Conservation (phyloP, 2,329 filamentous ascomycete species). For the Talaromyces pinophilus region DNA sequence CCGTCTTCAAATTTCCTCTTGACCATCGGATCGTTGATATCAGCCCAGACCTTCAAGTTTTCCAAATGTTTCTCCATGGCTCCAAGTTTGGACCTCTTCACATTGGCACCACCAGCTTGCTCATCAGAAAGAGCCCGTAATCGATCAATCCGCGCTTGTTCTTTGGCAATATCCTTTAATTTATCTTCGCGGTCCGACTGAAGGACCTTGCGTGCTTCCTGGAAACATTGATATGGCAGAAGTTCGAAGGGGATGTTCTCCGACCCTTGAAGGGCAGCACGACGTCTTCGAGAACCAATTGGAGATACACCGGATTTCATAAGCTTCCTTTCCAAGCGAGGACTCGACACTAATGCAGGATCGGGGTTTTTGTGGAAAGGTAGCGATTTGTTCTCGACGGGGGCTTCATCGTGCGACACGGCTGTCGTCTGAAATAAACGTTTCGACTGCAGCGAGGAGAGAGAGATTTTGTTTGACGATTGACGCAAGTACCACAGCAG, state of each 20-base stretch:
- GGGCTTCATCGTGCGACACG: slow-evolving; percentile 46
- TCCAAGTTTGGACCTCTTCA: slow-evolving; percentile 66
- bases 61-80: slow-evolving; percentile 74
- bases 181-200: slow-evolving; percentile 79
- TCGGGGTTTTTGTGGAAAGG: slow-evolving; percentile 53
- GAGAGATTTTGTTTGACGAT: slow-evolving; percentile 36
- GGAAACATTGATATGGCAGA: slow-evolving; percentile 95
- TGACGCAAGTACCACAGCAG: slow-evolving; percentile 46
- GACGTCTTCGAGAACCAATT: slow-evolving; percentile 80
- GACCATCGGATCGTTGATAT: slow-evolving; percentile 91
- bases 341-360: slow-evolving; percentile 67
- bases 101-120: slow-evolving; percentile 62
- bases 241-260: slow-evolving; percentile 82
- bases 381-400: slow-evolving; percentile 46
- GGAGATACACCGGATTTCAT: slow-evolving; percentile 69
- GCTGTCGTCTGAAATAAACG: slow-evolving; percentile 55
- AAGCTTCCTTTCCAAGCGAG: slow-evolving; percentile 66
- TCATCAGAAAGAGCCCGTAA: slow-evolving; percentile 62
- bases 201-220: slow-evolving; percentile 86
- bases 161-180: slow-evolving; percentile 67
- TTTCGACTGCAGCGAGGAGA: slow-evolving; percentile 39
- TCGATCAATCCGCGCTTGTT: slow-evolving; percentile 67
- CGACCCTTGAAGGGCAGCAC: slow-evolving; percentile 67
- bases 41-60: slow-evolving; percentile 80
- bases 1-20: slow-evolving; percentile 95